Base-by-base conservation (phyloP, 768 basidiomycete species). In the Pleurotus eryngii region DNA sequence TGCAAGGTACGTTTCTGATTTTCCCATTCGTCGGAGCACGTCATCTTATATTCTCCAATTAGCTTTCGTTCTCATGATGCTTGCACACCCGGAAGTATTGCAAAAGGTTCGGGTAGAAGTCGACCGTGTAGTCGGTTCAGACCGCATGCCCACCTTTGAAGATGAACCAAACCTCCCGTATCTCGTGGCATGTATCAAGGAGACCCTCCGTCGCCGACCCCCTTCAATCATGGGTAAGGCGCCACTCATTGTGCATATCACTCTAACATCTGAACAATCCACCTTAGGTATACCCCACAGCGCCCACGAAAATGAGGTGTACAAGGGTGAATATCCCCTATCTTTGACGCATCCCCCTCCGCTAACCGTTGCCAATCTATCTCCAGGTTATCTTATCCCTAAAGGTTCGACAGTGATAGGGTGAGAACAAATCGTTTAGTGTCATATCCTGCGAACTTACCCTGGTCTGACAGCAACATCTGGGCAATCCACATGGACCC, bases 81-180 rank as follows among this genome's bases (percentile, higher is more conserved):
- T 56, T 11, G 57, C 59, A 22, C 62, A 64, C 57, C 61, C 68
- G 70, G 78, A 81, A 4, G 78, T 83, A 7, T 77, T 80, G 64
- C 73, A 68, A 60, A 78, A 77, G 59, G 80, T 81, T 0, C 83
- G 82, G 57, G 74, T 69, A 15, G 85, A 85, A 61, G 71, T 86
- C 3, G 80, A 81, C 57, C 56, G 70, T 1, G 72, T 79, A 3
- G 65, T 77, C 55, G 75, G 72, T 0, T 60, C 57, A 5, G 72
- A 71, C 15, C 68, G 78, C 20, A 65, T 76, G 1, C 79, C 79
- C 1, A 69, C 38, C 5, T 63, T 76, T 30, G 64, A 67, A 4
- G 83, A 85, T 65, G 65, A 71, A 7, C 63, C 70, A 4, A 65
- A 71, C 38, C 70, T 86, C 4, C 82, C 83, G 0, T 86, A 86